Conservation (phyloP, 169 alveolate genomes). For the Theileria parva region DNA sequence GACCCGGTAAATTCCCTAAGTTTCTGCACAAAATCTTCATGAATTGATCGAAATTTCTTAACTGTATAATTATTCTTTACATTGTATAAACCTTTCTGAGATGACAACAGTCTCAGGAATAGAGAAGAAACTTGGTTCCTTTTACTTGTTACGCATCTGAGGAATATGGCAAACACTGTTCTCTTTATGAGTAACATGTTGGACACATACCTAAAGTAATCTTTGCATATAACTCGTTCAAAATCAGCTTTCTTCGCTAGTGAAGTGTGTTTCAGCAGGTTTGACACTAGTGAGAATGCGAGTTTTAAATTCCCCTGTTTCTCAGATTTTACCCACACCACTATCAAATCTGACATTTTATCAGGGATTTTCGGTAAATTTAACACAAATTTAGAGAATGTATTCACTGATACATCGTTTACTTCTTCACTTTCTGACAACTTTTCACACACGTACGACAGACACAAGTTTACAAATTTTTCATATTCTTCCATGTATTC, state of each 20-base stretch:
- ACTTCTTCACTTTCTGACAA: slow-evolving; percentile 4
- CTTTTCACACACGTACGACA: background rate
- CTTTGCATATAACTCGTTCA: background rate
- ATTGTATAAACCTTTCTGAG: slow-evolving; percentile 60
- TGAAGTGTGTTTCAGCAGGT: slow-evolving; percentile 45
- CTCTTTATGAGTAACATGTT: slow-evolving; percentile 19
- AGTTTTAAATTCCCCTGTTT: slow-evolving; percentile 28
- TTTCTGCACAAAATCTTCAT: slow-evolving; percentile 24
- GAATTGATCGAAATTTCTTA: slow-evolving; percentile 5
- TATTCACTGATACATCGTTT: slow-evolving; percentile 39
- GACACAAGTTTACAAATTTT: background rate
- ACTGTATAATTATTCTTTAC: slow-evolving; percentile 25
- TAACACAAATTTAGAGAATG: slow-evolving; percentile 42
- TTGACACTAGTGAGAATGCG: slow-evolving; percentile 51
- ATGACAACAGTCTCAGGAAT: slow-evolving; percentile 43
- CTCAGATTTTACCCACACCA: slow-evolving; percentile 24
- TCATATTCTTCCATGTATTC: slow-evolving; percentile 2
- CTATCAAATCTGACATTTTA: slow-evolving; percentile 23
- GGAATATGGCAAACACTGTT: slow-evolving; percentile 23
- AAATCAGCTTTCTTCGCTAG: background rate
- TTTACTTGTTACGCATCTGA: slow-evolving; percentile 17
- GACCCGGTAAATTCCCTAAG: background rate
- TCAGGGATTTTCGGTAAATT: slow-evolving; percentile 43
- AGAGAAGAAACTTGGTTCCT: slow-evolving; percentile 17
- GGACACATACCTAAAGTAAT: background rate